phyloP scores from a whole-genome alignment of 2,329 filamentous ascomycete genomes.

The Ascochyta rabiei region DNA sequence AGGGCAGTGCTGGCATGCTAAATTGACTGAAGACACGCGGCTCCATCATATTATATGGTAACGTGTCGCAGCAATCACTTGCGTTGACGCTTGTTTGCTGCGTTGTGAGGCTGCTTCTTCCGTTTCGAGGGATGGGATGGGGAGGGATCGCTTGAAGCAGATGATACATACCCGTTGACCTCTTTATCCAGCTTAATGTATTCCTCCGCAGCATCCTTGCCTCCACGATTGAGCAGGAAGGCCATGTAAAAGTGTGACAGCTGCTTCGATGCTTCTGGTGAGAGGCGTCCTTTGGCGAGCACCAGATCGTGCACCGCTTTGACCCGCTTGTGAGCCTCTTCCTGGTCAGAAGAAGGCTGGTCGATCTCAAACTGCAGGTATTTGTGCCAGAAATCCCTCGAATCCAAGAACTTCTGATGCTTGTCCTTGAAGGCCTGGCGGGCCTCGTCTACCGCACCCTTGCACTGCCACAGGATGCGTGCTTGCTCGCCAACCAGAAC shows the following conservation, averaged over 20 bases:
- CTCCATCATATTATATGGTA: conserved; percentile 9
- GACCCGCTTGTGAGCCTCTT: conserved; percentile 73
- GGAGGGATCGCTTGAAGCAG: conserved; percentile 36
- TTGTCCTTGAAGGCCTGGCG: conserved; percentile 84
- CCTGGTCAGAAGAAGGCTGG: conserved; percentile 71
- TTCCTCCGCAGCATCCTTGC: conserved; percentile 82
- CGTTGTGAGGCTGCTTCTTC: conserved; percentile 42
- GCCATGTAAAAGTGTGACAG: conserved; percentile 79
- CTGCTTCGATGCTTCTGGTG: conserved; percentile 71
- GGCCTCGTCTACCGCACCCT: conserved; percentile 79
- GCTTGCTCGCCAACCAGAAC: conserved; percentile 90
- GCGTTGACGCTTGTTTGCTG: conserved; percentile 41
- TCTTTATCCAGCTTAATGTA: conserved; percentile 84
- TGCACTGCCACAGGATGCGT: conserved; percentile 82
- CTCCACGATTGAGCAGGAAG: conserved; percentile 83
- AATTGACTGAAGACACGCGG: conserved; percentile 2
- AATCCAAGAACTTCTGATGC: conserved; percentile 82
- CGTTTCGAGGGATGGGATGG: conserved; percentile 29
- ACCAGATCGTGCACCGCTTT: conserved; percentile 80
- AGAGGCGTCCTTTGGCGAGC: conserved; percentile 73
- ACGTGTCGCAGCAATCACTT: conserved; percentile 25
- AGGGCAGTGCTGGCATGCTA: conserved; percentile 6
- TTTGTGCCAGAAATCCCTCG: conserved; percentile 84
- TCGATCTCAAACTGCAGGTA: conserved; percentile 89
- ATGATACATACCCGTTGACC: conserved; percentile 71